These are phyloP conservation scores for Gynandropsis gynandra DNA, from an alignment of 345 rosid species.

Conservation along the genomic window DNA sequence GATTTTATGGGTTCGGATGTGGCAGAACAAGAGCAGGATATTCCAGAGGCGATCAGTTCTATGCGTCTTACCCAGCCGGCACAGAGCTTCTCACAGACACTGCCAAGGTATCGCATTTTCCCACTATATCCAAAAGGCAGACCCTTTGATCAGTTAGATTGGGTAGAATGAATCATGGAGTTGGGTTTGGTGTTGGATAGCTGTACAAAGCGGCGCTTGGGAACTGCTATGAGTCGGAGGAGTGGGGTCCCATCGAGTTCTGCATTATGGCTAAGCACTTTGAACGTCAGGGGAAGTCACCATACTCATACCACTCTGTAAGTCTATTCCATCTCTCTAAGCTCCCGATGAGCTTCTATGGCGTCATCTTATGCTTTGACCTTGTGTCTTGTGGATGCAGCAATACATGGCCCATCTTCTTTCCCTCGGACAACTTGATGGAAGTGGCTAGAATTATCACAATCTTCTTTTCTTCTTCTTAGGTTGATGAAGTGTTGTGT, in stretches of 20 bases:
- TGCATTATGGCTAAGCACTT: slow-evolving; percentile 83
- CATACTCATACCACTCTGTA: slow-evolving; percentile 87
- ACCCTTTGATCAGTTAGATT: too few species aligned
- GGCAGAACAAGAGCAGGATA: slow-evolving; percentile 83
- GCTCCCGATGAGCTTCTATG: neutral
- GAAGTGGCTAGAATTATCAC: slow-evolving; percentile 40
- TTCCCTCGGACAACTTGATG: slow-evolving; percentile 77
- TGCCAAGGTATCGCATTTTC: slow-evolving; percentile 39
- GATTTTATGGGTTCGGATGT: neutral
- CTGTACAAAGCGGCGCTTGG: slow-evolving; percentile 86
- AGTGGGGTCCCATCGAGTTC: slow-evolving; percentile 83
- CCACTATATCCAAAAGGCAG: too few species aligned
- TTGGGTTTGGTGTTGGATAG: slow-evolving; percentile 31
- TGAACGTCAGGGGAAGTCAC: slow-evolving; percentile 86
- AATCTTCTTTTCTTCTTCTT: too few species aligned
- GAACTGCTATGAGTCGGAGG: slow-evolving; percentile 75
- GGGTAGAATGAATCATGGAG: neutral
- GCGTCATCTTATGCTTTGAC: neutral
- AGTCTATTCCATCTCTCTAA: slow-evolving; percentile 19
- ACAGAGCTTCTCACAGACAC: slow-evolving; percentile 84
- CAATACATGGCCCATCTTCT: slow-evolving; percentile 92
- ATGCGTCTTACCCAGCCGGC: slow-evolving; percentile 87
- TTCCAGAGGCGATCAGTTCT: slow-evolving; percentile 85
- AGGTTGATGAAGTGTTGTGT: too few species aligned
- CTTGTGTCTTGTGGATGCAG: slow-evolving; percentile 35